A percentile compares a stretch with the other conserved stretches of the same genome.
These are phyloP conservation scores for Magnusiomyces tetraspermus DNA, from an alignment of 1,139 yeast genomes.

Conservation along the genomic window DNA sequence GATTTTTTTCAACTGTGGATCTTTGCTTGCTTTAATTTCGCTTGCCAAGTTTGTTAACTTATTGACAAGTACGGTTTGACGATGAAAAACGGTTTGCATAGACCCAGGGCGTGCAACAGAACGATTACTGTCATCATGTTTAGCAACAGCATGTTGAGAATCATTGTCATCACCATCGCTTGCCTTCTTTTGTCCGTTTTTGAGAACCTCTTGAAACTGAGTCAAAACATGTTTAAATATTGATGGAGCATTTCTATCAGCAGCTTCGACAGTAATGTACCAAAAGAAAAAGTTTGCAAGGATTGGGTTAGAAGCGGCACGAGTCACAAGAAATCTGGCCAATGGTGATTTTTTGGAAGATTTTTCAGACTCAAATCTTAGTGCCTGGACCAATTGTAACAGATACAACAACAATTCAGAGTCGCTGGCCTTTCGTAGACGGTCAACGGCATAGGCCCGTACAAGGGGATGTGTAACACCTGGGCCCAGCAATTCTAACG, in stretches of 20 bases:
- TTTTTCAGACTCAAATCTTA: slow-evolving; percentile 73
- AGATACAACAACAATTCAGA: slow-evolving; percentile 72
- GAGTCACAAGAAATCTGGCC: slow-evolving; percentile 66
- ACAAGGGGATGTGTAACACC: slow-evolving; percentile 49
- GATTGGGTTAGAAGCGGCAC: slow-evolving; percentile 55
- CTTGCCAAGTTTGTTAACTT: slow-evolving; percentile 37
- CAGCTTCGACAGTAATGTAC: slow-evolving; percentile 82
- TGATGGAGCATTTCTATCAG: slow-evolving; percentile 42
- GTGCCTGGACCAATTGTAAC: slow-evolving; percentile 85
- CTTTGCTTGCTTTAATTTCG: slow-evolving; percentile 41
- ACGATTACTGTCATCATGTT: neutral
- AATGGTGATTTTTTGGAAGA: slow-evolving; percentile 40
- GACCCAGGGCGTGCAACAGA: neutral
- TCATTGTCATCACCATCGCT: neutral
- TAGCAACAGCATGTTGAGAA: neutral
- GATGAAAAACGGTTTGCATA: slow-evolving; percentile 24
- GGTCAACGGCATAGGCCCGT: slow-evolving; percentile 77
- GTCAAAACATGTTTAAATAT: slow-evolving; percentile 27
- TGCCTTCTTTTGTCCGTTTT: slow-evolving; percentile 25
- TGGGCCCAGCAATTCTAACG: slow-evolving; percentile 77
- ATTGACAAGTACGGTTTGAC: slow-evolving; percentile 40
- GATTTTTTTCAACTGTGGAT: slow-evolving; percentile 48
- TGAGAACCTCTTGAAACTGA: slow-evolving; percentile 32
- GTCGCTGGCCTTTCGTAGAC: slow-evolving; percentile 69
- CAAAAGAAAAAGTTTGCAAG: slow-evolving; percentile 83